phyloP scores from a whole-genome alignment of 345 rosid genomes.

The Citrus glauca region DNA sequence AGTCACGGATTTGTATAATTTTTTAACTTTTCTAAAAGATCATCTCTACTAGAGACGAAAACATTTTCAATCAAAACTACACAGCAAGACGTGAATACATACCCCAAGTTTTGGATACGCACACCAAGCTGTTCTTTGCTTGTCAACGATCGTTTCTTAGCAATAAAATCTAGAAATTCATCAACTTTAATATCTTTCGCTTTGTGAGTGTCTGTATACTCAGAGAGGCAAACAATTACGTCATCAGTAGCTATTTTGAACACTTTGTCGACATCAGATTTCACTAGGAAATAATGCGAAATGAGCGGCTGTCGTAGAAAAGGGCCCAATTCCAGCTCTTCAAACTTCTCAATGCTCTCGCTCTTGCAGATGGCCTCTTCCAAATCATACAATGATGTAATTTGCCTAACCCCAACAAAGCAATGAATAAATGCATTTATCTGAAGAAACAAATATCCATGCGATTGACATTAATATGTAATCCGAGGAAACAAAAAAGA shows the following conservation, averaged over 20 bases:
- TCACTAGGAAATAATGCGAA: slow-evolving; percentile 55
- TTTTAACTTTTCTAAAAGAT: not conserved
- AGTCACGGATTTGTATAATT: not conserved
- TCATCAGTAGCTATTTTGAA: slow-evolving; percentile 62
- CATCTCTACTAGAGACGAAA: not conserved
- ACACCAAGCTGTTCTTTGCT: slow-evolving; percentile 73
- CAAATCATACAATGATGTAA: slow-evolving; percentile 75
- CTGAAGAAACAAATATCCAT: slow-evolving; percentile 30
- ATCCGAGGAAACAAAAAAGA: not conserved
- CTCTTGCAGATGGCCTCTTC: slow-evolving; percentile 62
- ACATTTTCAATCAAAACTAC: not conserved
- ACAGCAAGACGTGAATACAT: slow-evolving; percentile 16
- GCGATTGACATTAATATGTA: not conserved
- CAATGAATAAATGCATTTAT: slow-evolving; percentile 87
- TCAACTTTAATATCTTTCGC: slow-evolving; percentile 40
- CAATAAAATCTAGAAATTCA: slow-evolving; percentile 68
- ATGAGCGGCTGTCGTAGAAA: slow-evolving; percentile 63
- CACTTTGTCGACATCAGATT: slow-evolving; percentile 36
- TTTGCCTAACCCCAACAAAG: slow-evolving; percentile 61
- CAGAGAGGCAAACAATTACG: slow-evolving; percentile 46
- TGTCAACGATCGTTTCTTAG: slow-evolving; percentile 41
- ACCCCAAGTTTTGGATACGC: slow-evolving; percentile 77
- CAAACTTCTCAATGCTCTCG: slow-evolving; percentile 63
- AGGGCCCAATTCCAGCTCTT: slow-evolving; percentile 75
- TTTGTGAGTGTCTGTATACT: slow-evolving; percentile 33